Base-by-base conservation (phyloP, 805 yeast genomes). In the Ogataea polymorpha region DNA sequence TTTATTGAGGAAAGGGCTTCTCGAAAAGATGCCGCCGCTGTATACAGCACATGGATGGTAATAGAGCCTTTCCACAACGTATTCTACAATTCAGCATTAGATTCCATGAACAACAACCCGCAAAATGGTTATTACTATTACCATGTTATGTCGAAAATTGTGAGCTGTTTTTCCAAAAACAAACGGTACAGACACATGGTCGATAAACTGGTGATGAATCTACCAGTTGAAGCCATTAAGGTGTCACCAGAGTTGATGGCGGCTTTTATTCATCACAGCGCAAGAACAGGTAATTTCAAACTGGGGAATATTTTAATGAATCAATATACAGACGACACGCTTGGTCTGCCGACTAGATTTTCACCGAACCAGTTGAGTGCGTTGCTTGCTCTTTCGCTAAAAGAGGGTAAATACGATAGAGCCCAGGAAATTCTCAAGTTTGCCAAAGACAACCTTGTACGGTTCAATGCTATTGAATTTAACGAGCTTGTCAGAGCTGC, bases 151-250 rank as follows among this genome's bases (percentile, higher is more conserved):
- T 48, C 61, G 0, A 53, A 51, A 15, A 28, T 64, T 29, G 51
- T 65, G 8, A 37, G 49, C 9, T 37, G 45, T 6, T 62, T 65
- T 27, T 58, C 66, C 11, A 61, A 57, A 37, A 58, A 54, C 27
- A 49, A 42, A 34, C 46, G 67, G 34, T 65, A 61, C 33, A 45
- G 55, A 11, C 14, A 23, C 2, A 30, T 62, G 20, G 59, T 65
- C 5, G 42, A 46, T 9, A 49, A 54, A 5, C 17, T 65, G 12
- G 53, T 65, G 3, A 42, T 46, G 18, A 49, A 56, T 26, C 39
- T 65, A n/a, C 69, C 70, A 1, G 48, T 64, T 18, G 58, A 60
- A 20, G 59, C 67, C 1, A 59, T 65, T 20, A 51, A 52, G 25
- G 50, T 60, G 3, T 55, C 60, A 18, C 68, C 70, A 1, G 49